Evolutionary conservation across 805 yeast species (phyloP), one percentile per base, ranked within the genome.

Genomic region (Zygotorulaspora florentina): DNA sequence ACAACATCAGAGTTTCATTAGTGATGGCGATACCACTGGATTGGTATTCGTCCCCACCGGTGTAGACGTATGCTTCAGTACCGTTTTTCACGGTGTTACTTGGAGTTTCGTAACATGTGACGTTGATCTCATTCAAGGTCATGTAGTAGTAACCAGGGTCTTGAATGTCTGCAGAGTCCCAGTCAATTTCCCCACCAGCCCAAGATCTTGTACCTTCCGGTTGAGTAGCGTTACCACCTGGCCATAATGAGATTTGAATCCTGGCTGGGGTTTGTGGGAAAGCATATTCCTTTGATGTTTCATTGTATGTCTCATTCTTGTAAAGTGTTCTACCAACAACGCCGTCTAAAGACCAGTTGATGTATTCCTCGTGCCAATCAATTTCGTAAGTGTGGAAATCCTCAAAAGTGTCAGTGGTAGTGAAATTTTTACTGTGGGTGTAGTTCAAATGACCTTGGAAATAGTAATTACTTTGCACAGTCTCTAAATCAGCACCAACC

Each of bases 101-200:
- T 25, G 96, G 96, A 30, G 88, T 77, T 58, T 77, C 87, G 66
- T 86, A 85, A 59, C 95, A 80, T 42, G 78, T 73, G 40, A 89
- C 75, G 12, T 74, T 71, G 30, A 87, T 72, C 37, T 76, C 73
- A 57, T 81, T 72, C 39, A 90, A 57, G 47, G 76, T 73, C 23
- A 85, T 81, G 62, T 80, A 87, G 70, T 78, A 83, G 71, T 89
- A 90, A n/a, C 97, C 96, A 42, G 82, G 77, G 46, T 84, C 71
- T 49, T 72, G 58, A 47, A 89, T 77, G 66, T 88, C 96, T 2
- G 72, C 62, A 11, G 90, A 76, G 64, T 83, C 67, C 97, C 97
- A 90, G 70, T 87, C 73, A 50, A 90, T 80, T 25, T 52, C 71
- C 69, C 97, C 97, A 68, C 96, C 96, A 30, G 96, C 86, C 90